Evolutionary conservation across 176 grass and related monocot species (phyloP).

Genomic region (Pontederia paniculata): DNA sequence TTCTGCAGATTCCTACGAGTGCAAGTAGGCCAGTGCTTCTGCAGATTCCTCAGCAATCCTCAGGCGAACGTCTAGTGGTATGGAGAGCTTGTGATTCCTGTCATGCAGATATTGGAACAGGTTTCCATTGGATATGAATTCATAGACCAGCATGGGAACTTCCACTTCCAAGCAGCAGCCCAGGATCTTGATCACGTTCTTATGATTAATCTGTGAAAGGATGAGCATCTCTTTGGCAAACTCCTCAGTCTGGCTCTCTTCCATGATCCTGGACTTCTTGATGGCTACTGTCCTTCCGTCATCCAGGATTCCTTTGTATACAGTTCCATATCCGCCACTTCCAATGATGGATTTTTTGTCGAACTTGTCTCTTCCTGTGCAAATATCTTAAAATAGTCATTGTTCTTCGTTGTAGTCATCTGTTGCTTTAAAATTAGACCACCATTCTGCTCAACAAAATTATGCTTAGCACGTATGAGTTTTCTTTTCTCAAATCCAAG

Average conservation of each 20-base stretch:
- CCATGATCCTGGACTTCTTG: conserved; percentile 17
- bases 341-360: conserved; percentile 45
- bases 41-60: conserved; percentile 18
- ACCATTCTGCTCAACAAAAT: conserved; percentile 57
- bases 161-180: conserved; percentile 30
- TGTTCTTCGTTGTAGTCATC: conserved; percentile 13
- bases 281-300: conserved; percentile 22
- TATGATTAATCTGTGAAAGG: conserved; percentile 35
- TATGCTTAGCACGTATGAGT: conserved; percentile 34
- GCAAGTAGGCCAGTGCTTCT: too few species aligned
- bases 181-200: conserved; percentile 23
- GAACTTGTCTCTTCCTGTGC: conserved; percentile 44
- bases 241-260: conserved; percentile 15
- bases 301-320: conserved; percentile 48
- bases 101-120: conserved; percentile 19
- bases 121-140: conserved; percentile 29
- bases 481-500: conserved; percentile 38
- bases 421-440: conserved; percentile 42
- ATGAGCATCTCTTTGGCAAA: conserved; percentile 31
- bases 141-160: conserved; percentile 32
- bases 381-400: conserved; percentile 39
- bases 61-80: conserved; percentile 4
- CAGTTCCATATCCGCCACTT: conserved; percentile 56
- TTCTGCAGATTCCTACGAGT: too few species aligned
- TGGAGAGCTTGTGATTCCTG: not conserved